Base-by-base conservation (phyloP, 768 basidiomycete species). In the Podaxis sp. region DNA sequence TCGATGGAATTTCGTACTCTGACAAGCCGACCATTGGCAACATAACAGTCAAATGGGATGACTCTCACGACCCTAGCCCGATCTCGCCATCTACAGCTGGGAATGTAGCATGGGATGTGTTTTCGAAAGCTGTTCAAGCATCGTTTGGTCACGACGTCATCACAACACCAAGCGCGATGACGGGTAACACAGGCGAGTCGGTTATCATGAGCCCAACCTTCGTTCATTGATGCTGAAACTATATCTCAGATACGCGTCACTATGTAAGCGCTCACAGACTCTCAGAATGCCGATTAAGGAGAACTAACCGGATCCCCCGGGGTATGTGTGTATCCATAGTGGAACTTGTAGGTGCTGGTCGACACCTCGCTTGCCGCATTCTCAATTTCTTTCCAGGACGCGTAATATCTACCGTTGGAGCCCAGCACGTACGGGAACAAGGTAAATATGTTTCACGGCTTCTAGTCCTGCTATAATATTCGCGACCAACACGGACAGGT, bases 321-420 rank as follows among this genome's bases (percentile, higher is more conserved):
- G 40, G 28, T 20, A 11, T 48, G 20, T 48, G 48, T 37, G 53
- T 56, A 10, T 40, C 5, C 26, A 24, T 49, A 73, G 72, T 71
- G 70, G 71, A 70, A 72, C 48, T 38, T 73, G 70, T 73, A 41
- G 53, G 69, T 58, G 49, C 12, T 22, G 17, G 37, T 46, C 12
- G 15, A 4, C 17, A 6, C 20, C 28, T 51, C 8, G 8, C 58
- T 44, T 6, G 30, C 20, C 36, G 11, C 5, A 40, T 36, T 52
- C n/a, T 54, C 3, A 24, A 17, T n/a, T 17, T 15, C 55, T 52
- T 36, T 7, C 24, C 46, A 73, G 72, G 24, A 70, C 73, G 1
- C 60, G 65, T 26, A 74, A 74, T 51, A 74, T 74, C 30, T 74
- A 74, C 51, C 70, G 73, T 12, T 74, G 73, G 73, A 74, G 70